A percentile compares a stretch with the other conserved stretches of the same genome.
Conservation (phyloP, 257 asterid species). For the Perilla frutescens region DNA sequence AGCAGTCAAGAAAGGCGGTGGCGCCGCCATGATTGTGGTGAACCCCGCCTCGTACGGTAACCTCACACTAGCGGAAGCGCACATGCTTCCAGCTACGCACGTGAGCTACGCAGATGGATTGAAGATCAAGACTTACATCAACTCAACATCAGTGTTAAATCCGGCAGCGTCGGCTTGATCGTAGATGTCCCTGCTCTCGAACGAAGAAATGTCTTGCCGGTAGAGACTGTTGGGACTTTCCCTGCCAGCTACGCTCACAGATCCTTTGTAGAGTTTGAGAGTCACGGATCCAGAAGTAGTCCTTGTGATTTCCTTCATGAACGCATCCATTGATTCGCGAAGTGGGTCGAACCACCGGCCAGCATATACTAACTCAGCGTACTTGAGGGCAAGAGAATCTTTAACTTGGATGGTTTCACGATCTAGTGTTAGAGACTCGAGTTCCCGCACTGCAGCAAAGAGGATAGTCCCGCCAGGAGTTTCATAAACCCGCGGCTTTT, state of each 20-base stretch:
- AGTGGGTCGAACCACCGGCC: constrained; percentile 97
- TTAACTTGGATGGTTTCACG: constrained; percentile 85
- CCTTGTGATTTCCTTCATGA: constrained; percentile 88
- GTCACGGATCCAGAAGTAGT: constrained; percentile 82
- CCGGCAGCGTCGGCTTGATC: constrained; percentile 97
- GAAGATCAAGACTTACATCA: constrained; percentile 4
- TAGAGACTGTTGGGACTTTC: no score
- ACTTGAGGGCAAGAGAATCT: constrained; percentile 83
- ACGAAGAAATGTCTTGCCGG: no score
- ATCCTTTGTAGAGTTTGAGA: constrained; percentile 85
- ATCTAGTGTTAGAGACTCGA: constrained; percentile 93
- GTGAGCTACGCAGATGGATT: constrained; percentile 3
- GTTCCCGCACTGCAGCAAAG: constrained; percentile 75
- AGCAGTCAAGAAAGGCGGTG: not conserved
- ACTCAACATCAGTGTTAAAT: constrained; percentile 46
- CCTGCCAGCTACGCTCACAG: constrained; percentile 65
- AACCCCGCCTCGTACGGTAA: not conserved
- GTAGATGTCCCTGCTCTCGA: constrained; percentile 71
- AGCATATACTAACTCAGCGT: constrained; percentile 85
- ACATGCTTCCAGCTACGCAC: not conserved
- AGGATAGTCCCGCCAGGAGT: no score
- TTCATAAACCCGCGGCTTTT: no score
- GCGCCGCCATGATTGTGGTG: constrained; percentile 1
- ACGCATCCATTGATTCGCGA: constrained; percentile 86
- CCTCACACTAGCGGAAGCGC: not conserved